Evolutionary conservation across 2,329 filamentous ascomycete genomes (phyloP), one percentile per base, ranked within the genome.

Genomic region (Sclerotinia spermophila): DNA sequence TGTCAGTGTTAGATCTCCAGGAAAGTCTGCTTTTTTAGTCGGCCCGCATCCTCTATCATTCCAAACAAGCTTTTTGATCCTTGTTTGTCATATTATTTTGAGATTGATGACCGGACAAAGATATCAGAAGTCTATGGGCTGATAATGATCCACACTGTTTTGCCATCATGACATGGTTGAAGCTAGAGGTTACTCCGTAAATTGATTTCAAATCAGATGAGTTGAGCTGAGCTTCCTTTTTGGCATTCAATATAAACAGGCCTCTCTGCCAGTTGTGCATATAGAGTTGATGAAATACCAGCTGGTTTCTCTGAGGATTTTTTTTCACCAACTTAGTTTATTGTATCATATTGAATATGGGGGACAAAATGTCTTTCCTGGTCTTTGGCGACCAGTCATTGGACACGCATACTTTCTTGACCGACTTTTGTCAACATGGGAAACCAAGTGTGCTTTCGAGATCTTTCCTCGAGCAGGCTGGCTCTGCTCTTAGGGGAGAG

Each of bases 371-470:
- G 79, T 82, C 83, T 67, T 86, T 85, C 79, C 85, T 90, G 79
- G 86, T 92, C 73, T 91, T 92, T 78, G 89, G 89, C 82, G 90
- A 92, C 78, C 90, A 92, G 81, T 91, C 89, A 72, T 84, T 88
- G 76, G 88, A 90, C 79, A 89, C 89, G 76, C 87, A 90, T 78
- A 82, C 82, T 75, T 87, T 90, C 74, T 81, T 92, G 72, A 86
- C 87, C 66, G 82, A 85, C 71, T 84, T 86, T 75, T 84, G 81
- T 76, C 82, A 82, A 68, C 79, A 81, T 72, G 81, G 81, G 53
- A 80, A 82, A 72, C 82, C 82, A 45, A 83, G 84, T 74, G 77
- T 85, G 62, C 83, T 90, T 38, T 84, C 90, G 64, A 85, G 83
- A 75, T 86, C 86, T 61, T 92, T 92, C 78, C 81, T 91, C 71